Evolutionary conservation across 2,329 filamentous ascomycete species (phyloP).

Genomic region (Fusarium coffeatum): DNA sequence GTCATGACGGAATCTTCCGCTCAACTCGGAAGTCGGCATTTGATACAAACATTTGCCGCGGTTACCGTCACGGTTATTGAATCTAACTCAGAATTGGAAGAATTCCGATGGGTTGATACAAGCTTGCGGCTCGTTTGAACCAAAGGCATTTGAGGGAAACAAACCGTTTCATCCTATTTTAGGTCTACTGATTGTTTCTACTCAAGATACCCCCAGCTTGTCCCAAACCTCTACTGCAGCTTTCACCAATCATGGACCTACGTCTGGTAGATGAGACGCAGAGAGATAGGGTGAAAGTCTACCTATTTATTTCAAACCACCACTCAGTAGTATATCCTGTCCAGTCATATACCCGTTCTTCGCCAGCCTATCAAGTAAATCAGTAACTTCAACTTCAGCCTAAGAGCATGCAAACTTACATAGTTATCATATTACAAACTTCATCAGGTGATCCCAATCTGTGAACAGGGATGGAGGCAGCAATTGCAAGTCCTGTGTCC

Average conservation of each 20-base stretch:
- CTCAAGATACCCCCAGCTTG: no score
- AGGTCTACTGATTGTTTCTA: background rate
- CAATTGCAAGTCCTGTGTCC: slow-evolving; percentile 52
- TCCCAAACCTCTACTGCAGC: no score
- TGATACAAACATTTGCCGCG: background rate
- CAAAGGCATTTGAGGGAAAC: background rate
- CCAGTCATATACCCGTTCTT: slow-evolving; percentile 28
- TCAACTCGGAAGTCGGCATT: background rate
- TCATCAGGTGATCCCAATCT: slow-evolving; percentile 51
- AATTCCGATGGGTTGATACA: background rate
- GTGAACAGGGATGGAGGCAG: slow-evolving; percentile 50
- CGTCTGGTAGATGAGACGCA: background rate
- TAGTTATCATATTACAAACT: slow-evolving; percentile 50
- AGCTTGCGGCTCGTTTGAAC: background rate
- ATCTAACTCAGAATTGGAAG: background rate
- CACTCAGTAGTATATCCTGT: slow-evolving; percentile 16
- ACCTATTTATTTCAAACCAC: slow-evolving; percentile 13
- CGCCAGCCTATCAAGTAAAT: background rate
- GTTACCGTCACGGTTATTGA: background rate
- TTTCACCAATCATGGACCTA: background rate
- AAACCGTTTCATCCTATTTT: background rate
- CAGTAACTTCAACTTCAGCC: background rate
- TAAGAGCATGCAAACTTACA: slow-evolving; percentile 42
- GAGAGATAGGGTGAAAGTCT: no score
- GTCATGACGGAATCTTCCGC: background rate